These are phyloP conservation scores for Wickerhamiella sergipiensis DNA, from an alignment of 805 yeast genomes.

Conservation along the genomic window DNA sequence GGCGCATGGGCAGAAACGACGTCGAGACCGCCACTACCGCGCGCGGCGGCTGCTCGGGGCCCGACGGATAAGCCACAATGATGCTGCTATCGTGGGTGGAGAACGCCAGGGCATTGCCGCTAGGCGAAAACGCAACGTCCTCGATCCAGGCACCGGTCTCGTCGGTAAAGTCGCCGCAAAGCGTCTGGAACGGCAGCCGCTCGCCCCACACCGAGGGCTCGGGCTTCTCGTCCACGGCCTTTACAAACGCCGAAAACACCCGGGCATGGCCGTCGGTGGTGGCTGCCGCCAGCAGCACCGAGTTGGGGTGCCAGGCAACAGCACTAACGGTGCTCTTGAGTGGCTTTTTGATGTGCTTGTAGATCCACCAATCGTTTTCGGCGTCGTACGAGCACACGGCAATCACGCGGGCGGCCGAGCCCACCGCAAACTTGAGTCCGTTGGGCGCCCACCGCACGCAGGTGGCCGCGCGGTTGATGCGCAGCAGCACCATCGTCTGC, in stretches of 20 bases:
- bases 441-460: slow-evolving; percentile 88
- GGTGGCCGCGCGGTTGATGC: slow-evolving; percentile 94
- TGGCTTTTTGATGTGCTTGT: slow-evolving; percentile 95
- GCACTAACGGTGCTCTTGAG: slow-evolving; percentile 72
- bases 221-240: slow-evolving; percentile 78
- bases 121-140: slow-evolving; percentile 73
- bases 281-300: slow-evolving; percentile 76
- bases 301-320: slow-evolving; percentile 88
- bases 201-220: slow-evolving; percentile 82
- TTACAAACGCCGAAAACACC: slow-evolving; percentile 78
- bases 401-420: slow-evolving; percentile 84
- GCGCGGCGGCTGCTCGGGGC: slow-evolving; percentile 48
- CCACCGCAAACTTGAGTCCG: slow-evolving; percentile 94
- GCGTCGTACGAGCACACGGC: slow-evolving; percentile 93
- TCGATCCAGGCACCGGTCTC: slow-evolving; percentile 83
- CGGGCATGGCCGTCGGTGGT: slow-evolving; percentile 88
- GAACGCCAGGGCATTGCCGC: slow-evolving; percentile 64
- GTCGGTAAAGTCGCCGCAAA: slow-evolving; percentile 67
- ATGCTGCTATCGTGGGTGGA: slow-evolving; percentile 81
- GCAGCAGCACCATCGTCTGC: slow-evolving; percentile 81
- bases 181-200: slow-evolving; percentile 83
- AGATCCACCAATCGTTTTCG: slow-evolving; percentile 99
- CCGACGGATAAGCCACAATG: slow-evolving; percentile 64
- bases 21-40: slow-evolving; percentile 48
- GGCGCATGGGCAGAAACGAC: slow-evolving; percentile 63